Evolutionary conservation across 1,139 yeast species (phyloP), one percentile per base, ranked within the genome.

Genomic region (Magnusiomyces paraingens): DNA sequence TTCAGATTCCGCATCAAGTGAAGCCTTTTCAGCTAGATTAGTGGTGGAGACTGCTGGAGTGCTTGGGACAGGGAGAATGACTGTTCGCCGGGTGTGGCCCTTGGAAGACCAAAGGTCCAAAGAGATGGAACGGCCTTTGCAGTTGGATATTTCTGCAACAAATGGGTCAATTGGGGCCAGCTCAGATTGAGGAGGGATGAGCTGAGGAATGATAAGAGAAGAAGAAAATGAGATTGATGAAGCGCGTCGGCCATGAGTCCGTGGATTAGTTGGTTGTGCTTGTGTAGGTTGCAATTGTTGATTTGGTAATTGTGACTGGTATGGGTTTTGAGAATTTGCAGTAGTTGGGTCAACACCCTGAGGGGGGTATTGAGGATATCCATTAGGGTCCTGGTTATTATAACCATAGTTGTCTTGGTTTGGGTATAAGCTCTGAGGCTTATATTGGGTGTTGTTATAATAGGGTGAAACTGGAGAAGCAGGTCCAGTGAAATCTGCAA

Each of bases 31-130:
- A 11, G 45, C 36, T 1, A 18, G 22, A 11, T 47, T 48, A 5
- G 47, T 47, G 20, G 50, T 41, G 35, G 52, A 26, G 17, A 52
- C 52, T 14, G 47, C 56, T 11, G 49, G 52, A 17, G 59, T 55
- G 47, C 50, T 52, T 47, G 53, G 55, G 42, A 82, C 70, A 4
- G 80, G 76, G 8, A 86, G 60, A 1, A 63, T 59, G 1, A 86
- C 72, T 36, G 76, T 76, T 59, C 94, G 76, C 17, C 77, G 68
- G 2, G 77, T 67, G 1, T 95, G 91, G 35, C 99, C 99, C 70
- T 91, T 91, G 2, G 96, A 93, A 52, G 82, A 83, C 95, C 96
- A 93, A 2, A 90, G 83, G 51, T 81, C 83, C 46, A 91, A 72
- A 1, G 75, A 70, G n/a, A 86, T 65, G 6, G 74, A 64, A 20